These are phyloP conservation scores for Paramecium sexaurelia DNA, from an alignment of 73 alveolate genomes.

Conservation along the genomic window DNA sequence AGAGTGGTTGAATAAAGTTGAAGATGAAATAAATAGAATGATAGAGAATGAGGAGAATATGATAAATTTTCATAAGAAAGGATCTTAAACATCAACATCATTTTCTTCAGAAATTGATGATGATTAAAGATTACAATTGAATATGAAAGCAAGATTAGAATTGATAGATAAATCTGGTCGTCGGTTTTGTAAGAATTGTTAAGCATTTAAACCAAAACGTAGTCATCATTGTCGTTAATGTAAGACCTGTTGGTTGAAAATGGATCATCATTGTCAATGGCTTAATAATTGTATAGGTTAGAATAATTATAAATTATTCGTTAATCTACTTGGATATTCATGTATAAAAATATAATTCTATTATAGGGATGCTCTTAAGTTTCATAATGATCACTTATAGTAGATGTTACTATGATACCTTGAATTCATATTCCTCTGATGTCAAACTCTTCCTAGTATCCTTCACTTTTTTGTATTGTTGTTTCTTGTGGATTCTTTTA, in stretches of 20 bases:
- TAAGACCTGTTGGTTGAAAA: conserved; percentile 74
- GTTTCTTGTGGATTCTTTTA: conserved; percentile 17
- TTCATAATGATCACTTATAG: conserved; percentile 13
- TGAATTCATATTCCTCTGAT: neutral
- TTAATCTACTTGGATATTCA: conserved; percentile 53
- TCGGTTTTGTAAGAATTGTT: conserved; percentile 66
- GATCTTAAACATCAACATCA: conserved; percentile 31
- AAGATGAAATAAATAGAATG: neutral
- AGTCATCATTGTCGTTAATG: conserved; percentile 82
- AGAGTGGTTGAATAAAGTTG: conserved; percentile 9
- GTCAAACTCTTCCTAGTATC: conserved; percentile 3
- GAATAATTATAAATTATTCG: conserved; percentile 69
- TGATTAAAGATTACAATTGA: neutral
- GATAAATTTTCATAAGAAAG: neutral
- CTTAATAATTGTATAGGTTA: conserved; percentile 80
- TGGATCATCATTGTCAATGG: conserved; percentile 88
- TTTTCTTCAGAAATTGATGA: conserved; percentile 51
- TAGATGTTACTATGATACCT: conserved; percentile 14
- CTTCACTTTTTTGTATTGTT: conserved; percentile 2
- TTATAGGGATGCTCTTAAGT: neutral
- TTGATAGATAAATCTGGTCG: conserved; percentile 37
- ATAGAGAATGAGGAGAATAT: conserved; percentile 29
- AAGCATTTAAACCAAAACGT: conserved; percentile 66
- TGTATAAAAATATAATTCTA: neutral
- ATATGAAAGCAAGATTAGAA: conserved; percentile 15